These are phyloP conservation scores for Neurospora sp. DNA, from an alignment of 2,329 filamentous ascomycete species.

Conservation along the genomic window DNA sequence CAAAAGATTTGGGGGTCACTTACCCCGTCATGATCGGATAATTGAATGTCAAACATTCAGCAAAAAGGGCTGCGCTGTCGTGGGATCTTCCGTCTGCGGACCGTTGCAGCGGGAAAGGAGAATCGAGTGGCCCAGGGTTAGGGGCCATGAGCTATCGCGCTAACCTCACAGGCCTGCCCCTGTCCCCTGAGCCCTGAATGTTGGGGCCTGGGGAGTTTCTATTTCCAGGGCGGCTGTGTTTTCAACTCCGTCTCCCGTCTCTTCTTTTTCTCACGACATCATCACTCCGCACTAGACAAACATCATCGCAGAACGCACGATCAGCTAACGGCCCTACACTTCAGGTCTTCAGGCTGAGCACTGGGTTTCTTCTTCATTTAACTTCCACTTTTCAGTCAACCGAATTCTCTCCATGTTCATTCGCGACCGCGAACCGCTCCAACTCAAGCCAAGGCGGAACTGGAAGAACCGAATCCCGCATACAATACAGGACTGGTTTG, in stretches of 20 bases:
- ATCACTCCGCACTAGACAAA: neutral
- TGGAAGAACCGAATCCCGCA: neutral
- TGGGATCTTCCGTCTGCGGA: neutral
- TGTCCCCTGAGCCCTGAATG: neutral
- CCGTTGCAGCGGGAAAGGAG: neutral
- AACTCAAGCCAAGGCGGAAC: constrained; percentile 7
- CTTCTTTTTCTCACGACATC: neutral
- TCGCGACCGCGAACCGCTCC: constrained; percentile 10
- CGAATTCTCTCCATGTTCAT: constrained; percentile 15
- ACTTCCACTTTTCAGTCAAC: constrained; percentile 16
- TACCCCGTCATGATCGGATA: neutral
- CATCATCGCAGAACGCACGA: neutral
- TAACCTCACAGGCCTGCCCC: neutral
- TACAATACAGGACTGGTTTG: too few relatives aligned
- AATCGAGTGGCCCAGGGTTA: neutral
- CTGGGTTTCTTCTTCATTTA: neutral
- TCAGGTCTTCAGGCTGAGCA: neutral
- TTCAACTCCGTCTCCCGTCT: neutral
- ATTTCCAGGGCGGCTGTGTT: constrained; percentile 19
- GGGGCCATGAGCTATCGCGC: neutral
- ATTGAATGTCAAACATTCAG: neutral
- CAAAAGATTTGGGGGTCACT: neutral
- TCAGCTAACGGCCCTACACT: neutral
- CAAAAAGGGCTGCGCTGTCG: neutral
- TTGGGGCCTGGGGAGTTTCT: constrained; percentile 5